Conservation (phyloP, 208 protist species). For the Crithidia sp. region DNA sequence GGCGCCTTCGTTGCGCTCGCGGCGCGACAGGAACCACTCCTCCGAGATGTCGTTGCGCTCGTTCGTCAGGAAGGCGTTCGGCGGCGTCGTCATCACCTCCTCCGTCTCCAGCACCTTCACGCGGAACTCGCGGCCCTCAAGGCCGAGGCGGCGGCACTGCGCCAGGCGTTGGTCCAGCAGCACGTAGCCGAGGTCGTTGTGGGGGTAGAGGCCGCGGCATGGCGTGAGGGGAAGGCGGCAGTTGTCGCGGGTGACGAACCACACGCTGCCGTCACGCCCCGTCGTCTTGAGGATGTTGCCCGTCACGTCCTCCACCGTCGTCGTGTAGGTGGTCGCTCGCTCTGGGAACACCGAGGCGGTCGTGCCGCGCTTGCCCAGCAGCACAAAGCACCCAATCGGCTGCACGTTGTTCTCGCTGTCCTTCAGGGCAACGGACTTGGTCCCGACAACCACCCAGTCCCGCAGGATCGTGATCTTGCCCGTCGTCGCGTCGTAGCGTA, state of each 20-base stretch:
- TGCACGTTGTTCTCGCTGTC: constrained; percentile 36
- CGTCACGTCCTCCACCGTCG: constrained; percentile 55
- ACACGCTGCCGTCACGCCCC: constrained; percentile 33
- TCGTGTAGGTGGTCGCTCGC: constrained; percentile 36
- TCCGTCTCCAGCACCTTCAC: constrained; percentile 48
- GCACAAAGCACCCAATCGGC: constrained; percentile 70
- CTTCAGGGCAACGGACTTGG: constrained; percentile 41
- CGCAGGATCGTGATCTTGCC: constrained; percentile 59
- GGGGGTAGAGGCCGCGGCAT: constrained; percentile 27
- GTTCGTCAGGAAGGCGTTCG: constrained; percentile 59
- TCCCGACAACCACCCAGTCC: constrained; percentile 83
- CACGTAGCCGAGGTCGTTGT: constrained; percentile 62
- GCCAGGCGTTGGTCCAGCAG: constrained; percentile 68
- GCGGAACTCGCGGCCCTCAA: constrained; percentile 43
- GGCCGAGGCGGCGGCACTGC: constrained; percentile 53
- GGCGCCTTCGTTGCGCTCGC: constrained; percentile 38
- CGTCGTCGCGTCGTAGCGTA: constrained; percentile 61
- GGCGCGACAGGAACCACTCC: constrained; percentile 57
- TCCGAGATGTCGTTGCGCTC: constrained; percentile 50
- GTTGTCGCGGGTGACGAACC: constrained; percentile 67
- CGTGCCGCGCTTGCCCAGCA: constrained; percentile 70
- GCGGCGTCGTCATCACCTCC: constrained; percentile 39
- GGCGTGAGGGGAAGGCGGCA: constrained; percentile 77
- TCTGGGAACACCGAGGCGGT: constrained; percentile 76
- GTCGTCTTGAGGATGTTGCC: constrained; percentile 53